Conservation (phyloP, 2,329 filamentous ascomycete species). For the Calonectria hongkongensis region DNA sequence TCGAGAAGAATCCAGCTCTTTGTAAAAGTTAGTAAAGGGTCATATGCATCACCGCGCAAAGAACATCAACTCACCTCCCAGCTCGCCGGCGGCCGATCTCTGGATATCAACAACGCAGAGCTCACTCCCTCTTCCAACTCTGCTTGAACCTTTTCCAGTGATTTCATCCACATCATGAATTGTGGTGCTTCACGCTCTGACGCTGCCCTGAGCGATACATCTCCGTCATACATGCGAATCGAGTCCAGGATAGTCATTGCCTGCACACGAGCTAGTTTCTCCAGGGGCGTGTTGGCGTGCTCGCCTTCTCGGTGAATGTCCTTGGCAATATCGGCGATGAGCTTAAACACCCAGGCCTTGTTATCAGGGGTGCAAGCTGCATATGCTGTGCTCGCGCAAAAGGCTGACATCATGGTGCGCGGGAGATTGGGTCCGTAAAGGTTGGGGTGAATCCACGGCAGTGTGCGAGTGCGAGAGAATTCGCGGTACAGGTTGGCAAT, state of each 20-base stretch:
- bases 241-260: conserved; percentile 64
- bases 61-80: conserved; percentile 62
- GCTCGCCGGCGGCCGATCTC: conserved; percentile 60
- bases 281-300: conserved; percentile 55
- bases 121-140: conserved; percentile 59
- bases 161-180: conserved; percentile 61
- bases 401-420: conserved; percentile 63
- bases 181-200: conserved; percentile 63
- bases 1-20: conserved; percentile 66
- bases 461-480: conserved; percentile 61
- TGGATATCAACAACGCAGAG: conserved; percentile 44
- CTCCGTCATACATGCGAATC: conserved; percentile 67
- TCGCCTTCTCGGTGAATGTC: conserved; percentile 62
- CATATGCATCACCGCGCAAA: not conserved
- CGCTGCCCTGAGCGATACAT: conserved; percentile 63
- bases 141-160: conserved; percentile 58
- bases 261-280: conserved; percentile 66
- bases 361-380: conserved; percentile 60
- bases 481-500: conserved; percentile 58
- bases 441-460: conserved; percentile 65
- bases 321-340: conserved; percentile 61
- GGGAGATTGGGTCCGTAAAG: conserved; percentile 65
- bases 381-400: conserved; percentile 64
- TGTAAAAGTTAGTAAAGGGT: conserved; percentile 23
- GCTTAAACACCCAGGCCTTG: conserved; percentile 62